Evolutionary conservation across 31 red algal genomes (phyloP), one percentile per base, ranked within the genome.

Genomic region (Odonthalia washingtoniensis): DNA sequence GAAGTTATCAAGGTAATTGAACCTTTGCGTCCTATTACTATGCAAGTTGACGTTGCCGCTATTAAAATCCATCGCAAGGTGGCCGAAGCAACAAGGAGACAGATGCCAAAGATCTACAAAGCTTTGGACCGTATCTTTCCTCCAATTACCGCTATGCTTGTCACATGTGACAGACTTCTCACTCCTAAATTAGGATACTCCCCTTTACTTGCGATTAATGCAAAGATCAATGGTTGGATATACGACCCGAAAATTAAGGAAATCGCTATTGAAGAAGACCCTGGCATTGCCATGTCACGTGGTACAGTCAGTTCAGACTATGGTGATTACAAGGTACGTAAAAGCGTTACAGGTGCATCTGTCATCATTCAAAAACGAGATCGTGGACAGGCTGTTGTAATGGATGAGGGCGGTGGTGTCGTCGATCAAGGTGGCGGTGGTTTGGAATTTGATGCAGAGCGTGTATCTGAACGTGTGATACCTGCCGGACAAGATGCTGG

Each of bases 31-130:
- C 83, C 88, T 4, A 79, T 91, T 31, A 88, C 89, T 43, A 95
- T 95, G 86, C 93, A 95, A 46, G 87, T 82, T 0, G 93, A 95
- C 53, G 93, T 95, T 65, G 81, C 44, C 16, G 82, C 81, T 73
- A 90, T 95, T 42, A 70, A 90, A 74, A 35, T 90, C 16, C 32
- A 39, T 3, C 72, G 75, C 0, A 72, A 73, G 21, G 28, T 83
- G 4, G 31, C 62, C 32, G 27, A 26, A 36, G 81, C 90, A 53
- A 40, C 68, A 16, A 16, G 24, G 2, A 74, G 65, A 62, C 93
- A 95, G 69, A 87, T 90, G 81, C 86, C 93, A 28, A 95, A 95
- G 68, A 75, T 95, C 3, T 95, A 95, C 82, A 95, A 95, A 80
- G 86, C 93, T 24, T 67, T 95, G 3, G 93, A 95, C 70, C 70